phyloP scores from a whole-genome alignment of 164 flowering plant species.

The Brasenia schreberi region DNA sequence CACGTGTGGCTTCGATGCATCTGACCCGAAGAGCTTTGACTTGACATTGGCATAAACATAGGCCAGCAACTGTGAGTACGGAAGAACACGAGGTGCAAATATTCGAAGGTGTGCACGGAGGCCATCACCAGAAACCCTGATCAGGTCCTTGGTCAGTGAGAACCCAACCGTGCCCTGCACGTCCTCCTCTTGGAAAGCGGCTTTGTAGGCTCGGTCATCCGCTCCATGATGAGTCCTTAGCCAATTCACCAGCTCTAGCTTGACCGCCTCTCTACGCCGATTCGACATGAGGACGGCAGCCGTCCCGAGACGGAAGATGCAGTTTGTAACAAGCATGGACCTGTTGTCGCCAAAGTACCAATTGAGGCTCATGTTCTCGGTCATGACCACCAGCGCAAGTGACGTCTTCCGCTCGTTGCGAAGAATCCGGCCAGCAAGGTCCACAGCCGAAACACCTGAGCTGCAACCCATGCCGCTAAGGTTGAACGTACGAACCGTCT shows the following conservation, averaged over 20 bases:
- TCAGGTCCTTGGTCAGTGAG: constrained; percentile 49
- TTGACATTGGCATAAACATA: constrained; percentile 19
- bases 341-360: constrained; percentile 52
- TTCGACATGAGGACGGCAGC: constrained; percentile 37
- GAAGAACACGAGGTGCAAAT: constrained; percentile 35
- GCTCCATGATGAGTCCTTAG: constrained; percentile 54
- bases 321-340: constrained; percentile 48
- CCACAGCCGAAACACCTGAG: constrained; percentile 32
- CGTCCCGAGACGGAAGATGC: constrained; percentile 48
- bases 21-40: constrained; percentile 4
- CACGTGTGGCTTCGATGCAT: constrained; percentile 18
- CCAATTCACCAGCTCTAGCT: constrained; percentile 29
- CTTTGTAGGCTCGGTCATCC: constrained; percentile 30
- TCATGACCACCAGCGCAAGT: constrained; percentile 33
- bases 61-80: constrained; percentile 24
- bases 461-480: constrained; percentile 62
- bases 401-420: constrained; percentile 13
- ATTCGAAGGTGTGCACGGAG: constrained; percentile 23
- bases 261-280: constrained; percentile 17
- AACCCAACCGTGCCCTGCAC: constrained; percentile 30
- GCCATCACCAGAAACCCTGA: constrained; percentile 34
- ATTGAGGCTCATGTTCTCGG: constrained; percentile 41
- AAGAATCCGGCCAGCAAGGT: constrained; percentile 30
- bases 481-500: constrained; percentile 33
- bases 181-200: constrained; percentile 46